Evolutionary conservation across 2,329 filamentous ascomycete genomes (phyloP).

Genomic region (Pseudonectria foliicola): DNA sequence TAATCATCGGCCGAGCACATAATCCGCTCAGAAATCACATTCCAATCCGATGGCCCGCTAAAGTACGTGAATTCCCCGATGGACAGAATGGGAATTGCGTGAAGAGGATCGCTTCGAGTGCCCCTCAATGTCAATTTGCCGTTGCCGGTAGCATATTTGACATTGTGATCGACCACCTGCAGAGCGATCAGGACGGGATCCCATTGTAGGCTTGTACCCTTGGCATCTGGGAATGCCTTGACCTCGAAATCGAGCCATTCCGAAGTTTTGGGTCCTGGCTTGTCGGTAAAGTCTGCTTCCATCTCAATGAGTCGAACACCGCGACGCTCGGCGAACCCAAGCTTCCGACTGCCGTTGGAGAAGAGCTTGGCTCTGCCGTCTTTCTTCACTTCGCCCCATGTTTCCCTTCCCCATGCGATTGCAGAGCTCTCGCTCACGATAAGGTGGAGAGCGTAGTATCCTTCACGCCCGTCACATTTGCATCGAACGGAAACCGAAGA

Average conservation of each 20-base stretch:
- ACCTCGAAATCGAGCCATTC: constrained; percentile 1
- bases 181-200: constrained; percentile 2
- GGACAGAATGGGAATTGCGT: constrained; percentile 1
- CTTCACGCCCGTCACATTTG: neutral
- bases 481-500: neutral
- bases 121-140: constrained; percentile 1
- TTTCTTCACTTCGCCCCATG: constrained; percentile 3
- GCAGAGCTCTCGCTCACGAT: constrained; percentile 1
- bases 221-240: constrained; percentile 1
- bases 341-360: neutral
- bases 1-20: no score
- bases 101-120: constrained; percentile 1
- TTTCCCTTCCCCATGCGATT: constrained; percentile 3
- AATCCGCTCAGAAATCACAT: no score
- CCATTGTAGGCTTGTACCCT: constrained; percentile 2
- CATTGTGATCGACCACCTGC: neutral
- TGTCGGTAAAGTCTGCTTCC: constrained; percentile 2
- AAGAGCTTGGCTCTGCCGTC: neutral
- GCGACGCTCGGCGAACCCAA: constrained; percentile 1
- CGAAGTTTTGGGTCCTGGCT: neutral
- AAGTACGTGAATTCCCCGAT: constrained; percentile 3
- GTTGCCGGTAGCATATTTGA: neutral
- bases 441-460: constrained; percentile 1
- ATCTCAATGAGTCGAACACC: constrained; percentile 3
- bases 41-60: no score